Evolutionary conservation across 108 stramenopile species (phyloP).

Genomic region (Discostella stelligeroides): DNA sequence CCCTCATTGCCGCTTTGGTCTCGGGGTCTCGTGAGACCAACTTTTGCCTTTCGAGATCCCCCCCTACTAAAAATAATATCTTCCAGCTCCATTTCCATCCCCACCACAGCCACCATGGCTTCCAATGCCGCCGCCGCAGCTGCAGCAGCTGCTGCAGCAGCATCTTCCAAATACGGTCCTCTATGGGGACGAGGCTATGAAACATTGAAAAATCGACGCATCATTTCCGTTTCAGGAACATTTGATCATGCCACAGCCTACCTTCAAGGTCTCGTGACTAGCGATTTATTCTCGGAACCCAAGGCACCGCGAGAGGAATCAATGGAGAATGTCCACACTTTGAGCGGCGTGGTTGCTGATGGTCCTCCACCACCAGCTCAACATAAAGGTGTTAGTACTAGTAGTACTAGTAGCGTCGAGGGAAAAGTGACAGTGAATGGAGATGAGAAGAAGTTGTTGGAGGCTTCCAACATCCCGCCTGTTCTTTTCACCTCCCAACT

Average conservation of each 20-base stretch:
- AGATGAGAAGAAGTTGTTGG: constrained; percentile 18
- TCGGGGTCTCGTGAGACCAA: too few species aligned
- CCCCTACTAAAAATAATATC: not conserved
- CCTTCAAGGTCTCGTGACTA: constrained; percentile 80
- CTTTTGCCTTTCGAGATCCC: too few species aligned
- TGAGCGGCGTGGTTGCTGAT: constrained; percentile 3
- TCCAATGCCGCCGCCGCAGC: constrained; percentile 27
- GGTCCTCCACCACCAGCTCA: not conserved
- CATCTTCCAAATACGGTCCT: constrained; percentile 57
- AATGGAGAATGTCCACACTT: constrained; percentile 16
- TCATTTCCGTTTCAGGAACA: constrained; percentile 72
- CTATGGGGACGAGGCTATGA: constrained; percentile 86
- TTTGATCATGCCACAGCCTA: constrained; percentile 66
- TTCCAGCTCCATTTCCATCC: too few species aligned
- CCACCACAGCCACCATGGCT: constrained; percentile 27
- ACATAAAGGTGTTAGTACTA: not conserved
- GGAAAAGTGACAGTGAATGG: constrained; percentile 4
- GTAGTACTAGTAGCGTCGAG: not conserved
- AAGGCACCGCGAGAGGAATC: constrained; percentile 57
- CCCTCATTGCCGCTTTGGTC: too few species aligned
- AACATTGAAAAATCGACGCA: constrained; percentile 67
- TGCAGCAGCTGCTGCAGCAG: constrained; percentile 14
- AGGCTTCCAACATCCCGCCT: constrained; percentile 1
- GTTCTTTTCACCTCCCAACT: constrained; percentile 66
- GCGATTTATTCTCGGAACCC: constrained; percentile 63